Conservation (phyloP, 2,329 filamentous ascomycete species). For the Pseudogymnoascus sp. region DNA sequence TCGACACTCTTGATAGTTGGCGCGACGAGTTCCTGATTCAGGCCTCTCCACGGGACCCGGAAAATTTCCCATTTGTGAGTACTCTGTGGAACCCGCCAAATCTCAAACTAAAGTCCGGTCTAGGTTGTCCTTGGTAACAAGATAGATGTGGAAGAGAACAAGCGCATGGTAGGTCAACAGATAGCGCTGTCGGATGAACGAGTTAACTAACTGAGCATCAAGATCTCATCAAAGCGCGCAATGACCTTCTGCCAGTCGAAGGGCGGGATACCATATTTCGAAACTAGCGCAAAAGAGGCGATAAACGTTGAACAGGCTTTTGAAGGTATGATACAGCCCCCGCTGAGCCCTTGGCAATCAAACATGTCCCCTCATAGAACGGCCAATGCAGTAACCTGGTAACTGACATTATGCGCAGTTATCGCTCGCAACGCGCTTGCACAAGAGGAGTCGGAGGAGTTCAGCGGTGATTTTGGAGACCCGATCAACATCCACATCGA, state of each 20-base stretch:
- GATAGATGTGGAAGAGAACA: conserved; percentile 97
- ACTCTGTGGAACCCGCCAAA: background rate
- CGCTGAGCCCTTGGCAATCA: background rate
- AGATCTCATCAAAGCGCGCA: conserved; percentile 92
- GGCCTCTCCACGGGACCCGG: conserved; percentile 89
- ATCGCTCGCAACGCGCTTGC: conserved; percentile 93
- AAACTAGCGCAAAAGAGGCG: conserved; percentile 97
- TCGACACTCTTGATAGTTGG: conserved; percentile 97
- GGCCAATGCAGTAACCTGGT: background rate
- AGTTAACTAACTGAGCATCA: conserved; percentile 19
- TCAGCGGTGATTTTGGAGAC: conserved; percentile 93
- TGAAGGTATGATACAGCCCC: conserved; percentile 39
- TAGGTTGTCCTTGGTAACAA: conserved; percentile 96
- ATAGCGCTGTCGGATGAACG: background rate
- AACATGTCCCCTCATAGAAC: conserved; percentile 9
- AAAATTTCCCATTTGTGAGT: conserved; percentile 93
- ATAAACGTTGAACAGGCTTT: conserved; percentile 93
- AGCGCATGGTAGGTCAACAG: conserved; percentile 62
- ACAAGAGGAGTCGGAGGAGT: conserved; percentile 97
- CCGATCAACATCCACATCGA: conserved; percentile 98
- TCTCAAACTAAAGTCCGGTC: conserved; percentile 11
- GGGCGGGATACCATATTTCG: conserved; percentile 95
- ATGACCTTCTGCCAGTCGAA: conserved; percentile 98
- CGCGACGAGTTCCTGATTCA: conserved; percentile 97
- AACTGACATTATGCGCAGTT: conserved; percentile 43